Conservation (phyloP, 306 rosid species). For the Fagus crenata region DNA sequence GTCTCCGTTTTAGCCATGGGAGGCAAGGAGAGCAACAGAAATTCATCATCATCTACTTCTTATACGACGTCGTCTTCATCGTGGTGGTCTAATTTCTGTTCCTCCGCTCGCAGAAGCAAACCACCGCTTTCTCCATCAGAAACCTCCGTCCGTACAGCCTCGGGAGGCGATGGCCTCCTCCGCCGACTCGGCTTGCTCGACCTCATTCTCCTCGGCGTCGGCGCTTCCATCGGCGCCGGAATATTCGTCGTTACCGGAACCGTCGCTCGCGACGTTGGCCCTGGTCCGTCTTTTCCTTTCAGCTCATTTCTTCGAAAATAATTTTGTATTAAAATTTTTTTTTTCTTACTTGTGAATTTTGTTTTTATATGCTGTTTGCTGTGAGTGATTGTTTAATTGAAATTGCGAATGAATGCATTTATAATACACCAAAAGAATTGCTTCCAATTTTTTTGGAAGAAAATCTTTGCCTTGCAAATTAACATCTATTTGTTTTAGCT, state of each 20-base stretch:
- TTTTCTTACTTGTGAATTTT: no score
- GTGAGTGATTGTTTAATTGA: no score
- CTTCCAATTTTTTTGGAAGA: no score
- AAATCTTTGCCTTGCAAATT: no score
- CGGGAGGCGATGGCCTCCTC: slow-evolving; percentile 60
- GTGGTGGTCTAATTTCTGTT: slow-evolving; percentile 57
- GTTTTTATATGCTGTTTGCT: no score
- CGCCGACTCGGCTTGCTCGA: slow-evolving; percentile 82
- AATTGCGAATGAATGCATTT: no score
- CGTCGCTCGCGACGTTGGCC: slow-evolving; percentile 89
- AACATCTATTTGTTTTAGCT: no score
- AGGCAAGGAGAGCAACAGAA: slow-evolving; percentile 9
- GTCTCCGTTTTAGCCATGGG: slow-evolving; percentile 28
- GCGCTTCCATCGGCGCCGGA: slow-evolving; percentile 95
- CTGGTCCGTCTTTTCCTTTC: slow-evolving; percentile 43
- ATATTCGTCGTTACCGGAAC: slow-evolving; percentile 93
- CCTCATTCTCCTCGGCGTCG: slow-evolving; percentile 84
- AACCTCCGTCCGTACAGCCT: slow-evolving; percentile 43
- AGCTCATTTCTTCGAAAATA: background rate
- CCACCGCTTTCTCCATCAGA: slow-evolving; percentile 52
- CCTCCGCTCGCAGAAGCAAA: slow-evolving; percentile 73
- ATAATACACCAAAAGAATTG: no score
- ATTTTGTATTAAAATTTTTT: background rate
- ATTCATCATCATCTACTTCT: slow-evolving; percentile 22
- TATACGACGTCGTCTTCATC: slow-evolving; percentile 33